These are phyloP conservation scores for Pseudomonodictys pantanalensis DNA, from an alignment of 495 filamentous ascomycete genomes.

Conservation along the genomic window DNA sequence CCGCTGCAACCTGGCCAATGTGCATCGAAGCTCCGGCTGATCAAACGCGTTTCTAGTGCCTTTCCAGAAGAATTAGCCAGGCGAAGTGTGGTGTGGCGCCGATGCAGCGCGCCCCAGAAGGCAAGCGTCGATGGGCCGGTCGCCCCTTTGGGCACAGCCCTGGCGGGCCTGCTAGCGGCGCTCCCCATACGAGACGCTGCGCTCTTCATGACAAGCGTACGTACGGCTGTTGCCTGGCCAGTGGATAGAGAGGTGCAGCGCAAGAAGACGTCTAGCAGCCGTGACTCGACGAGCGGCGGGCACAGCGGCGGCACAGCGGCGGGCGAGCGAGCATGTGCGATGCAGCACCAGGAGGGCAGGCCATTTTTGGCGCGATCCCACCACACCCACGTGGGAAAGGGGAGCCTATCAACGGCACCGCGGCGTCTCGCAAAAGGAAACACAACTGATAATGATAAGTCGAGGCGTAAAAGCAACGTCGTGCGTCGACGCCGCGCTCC, in stretches of 20 bases:
- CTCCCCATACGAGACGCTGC: not conserved
- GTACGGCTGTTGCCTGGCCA: conserved; percentile 11
- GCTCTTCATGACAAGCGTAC: not conserved
- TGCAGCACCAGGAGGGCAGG: not conserved
- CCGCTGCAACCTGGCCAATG: conserved; percentile 10
- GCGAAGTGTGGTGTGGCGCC: conserved; percentile 21
- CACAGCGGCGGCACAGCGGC: not conserved
- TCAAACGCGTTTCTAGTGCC: conserved; percentile 35
- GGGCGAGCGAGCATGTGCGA: not conserved
- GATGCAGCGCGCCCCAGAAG: not conserved
- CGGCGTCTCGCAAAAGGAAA: conserved; percentile 19
- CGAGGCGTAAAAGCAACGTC: conserved; percentile 10
- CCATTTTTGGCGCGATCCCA: not conserved
- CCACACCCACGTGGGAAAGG: conserved; percentile 30
- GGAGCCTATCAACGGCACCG: conserved; percentile 15
- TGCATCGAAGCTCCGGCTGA: conserved; percentile 5
- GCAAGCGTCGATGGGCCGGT: conserved; percentile 15
- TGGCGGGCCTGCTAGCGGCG: not conserved
- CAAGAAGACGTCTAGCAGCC: not conserved
- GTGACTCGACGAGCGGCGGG: not conserved
- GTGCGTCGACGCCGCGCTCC: not conserved
- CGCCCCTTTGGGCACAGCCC: conserved; percentile 1
- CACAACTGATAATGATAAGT: not conserved
- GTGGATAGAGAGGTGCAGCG: not conserved
- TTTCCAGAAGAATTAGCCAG: conserved; percentile 35